Conservation (phyloP, 179 eudicot species). For the Pouteria campechiana region DNA sequence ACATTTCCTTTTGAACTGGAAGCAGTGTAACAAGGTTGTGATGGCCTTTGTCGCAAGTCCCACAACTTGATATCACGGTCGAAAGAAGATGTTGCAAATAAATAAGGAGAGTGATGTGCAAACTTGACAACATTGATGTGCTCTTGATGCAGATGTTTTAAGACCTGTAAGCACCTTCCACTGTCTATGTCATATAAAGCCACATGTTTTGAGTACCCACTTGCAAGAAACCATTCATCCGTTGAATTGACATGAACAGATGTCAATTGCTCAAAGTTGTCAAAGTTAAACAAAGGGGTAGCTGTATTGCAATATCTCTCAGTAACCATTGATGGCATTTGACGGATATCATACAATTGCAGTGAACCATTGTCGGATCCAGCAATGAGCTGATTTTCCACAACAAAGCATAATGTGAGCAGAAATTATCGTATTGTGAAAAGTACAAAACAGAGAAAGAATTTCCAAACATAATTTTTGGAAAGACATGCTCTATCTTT, state of each 20-base stretch:
- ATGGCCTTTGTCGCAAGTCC: slow-evolving; percentile 71
- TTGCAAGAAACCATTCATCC: slow-evolving; percentile 77
- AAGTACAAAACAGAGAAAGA: no score
- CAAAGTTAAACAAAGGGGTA: slow-evolving; percentile 38
- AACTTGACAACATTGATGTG: slow-evolving; percentile 93
- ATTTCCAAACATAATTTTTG: no score
- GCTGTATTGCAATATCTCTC: slow-evolving; percentile 16
- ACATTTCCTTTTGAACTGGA: slow-evolving; percentile 91
- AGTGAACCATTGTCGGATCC: slow-evolving; percentile 86
- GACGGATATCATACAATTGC: slow-evolving; percentile 55
- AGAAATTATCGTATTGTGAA: no score
- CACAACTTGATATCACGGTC: slow-evolving; percentile 91
- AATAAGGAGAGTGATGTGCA: slow-evolving; percentile 63
- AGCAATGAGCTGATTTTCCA: slow-evolving; percentile 62
- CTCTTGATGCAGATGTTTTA: slow-evolving; percentile 59
- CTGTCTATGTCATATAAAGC: slow-evolving; percentile 73
- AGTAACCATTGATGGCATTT: slow-evolving; percentile 17
- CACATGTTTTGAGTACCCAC: slow-evolving; percentile 72
- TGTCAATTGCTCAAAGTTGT: slow-evolving; percentile 79
- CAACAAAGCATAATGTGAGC: not conserved
- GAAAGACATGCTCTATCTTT: no score
- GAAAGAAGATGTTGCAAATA: slow-evolving; percentile 86
- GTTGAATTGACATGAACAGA: slow-evolving; percentile 89
- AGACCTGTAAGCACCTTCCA: slow-evolving; percentile 58
- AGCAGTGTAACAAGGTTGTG: slow-evolving; percentile 64